Base-by-base conservation (phyloP, 129 eudicot genomes). In the Glebionis coronaria region DNA sequence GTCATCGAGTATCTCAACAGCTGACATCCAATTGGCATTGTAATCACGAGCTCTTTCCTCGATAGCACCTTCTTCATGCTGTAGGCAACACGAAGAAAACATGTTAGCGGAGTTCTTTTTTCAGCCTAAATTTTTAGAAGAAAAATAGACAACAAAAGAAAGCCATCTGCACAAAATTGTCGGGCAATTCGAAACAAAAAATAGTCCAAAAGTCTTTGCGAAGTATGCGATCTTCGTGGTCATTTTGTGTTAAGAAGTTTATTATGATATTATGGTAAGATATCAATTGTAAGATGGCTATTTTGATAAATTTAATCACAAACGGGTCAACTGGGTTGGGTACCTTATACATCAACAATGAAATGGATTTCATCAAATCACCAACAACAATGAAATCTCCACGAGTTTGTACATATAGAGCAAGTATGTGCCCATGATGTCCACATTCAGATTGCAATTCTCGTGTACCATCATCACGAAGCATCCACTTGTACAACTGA, bases 41-140 rank as follows among this genome's bases (percentile, higher is more conserved):
- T 93, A 93, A 68, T 93, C 99, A 13, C 99, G 95, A 12, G 97
- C 99, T 14, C 99, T 90, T 78, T 93, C 99, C 81, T 93, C 99
- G 13, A 93, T 89, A 56, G 97, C 97, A 61, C 99, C 97, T 76
- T 93, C 99, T 73, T 93, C 99, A 4, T 93, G 99, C 97, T 93
- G 80, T 56, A 7, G 11, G 3, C 44, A 65, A 29, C 42, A 46
- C 78, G 46, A 7, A 53, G 4, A 4, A 13, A 27, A 65, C 61
- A 15, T 47, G 16, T 19, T 14, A 15, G 12, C 25, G 25, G 2
- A 23, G 2, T 21, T n/a, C n/a, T n/a, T 18, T 18, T 15, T 5
- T 31, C 9, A 4, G 40, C 40, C 3, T 28, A 28, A 28, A 28
- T 3, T 0, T 28, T 28, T 5, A 28, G 4, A 28, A 28, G 35